A percentile compares a stretch with the other conserved stretches of the same genome.
Evolutionary conservation across 2,329 filamentous ascomycete species (phyloP).

Genomic region (Macroventuria anomochaeta): DNA sequence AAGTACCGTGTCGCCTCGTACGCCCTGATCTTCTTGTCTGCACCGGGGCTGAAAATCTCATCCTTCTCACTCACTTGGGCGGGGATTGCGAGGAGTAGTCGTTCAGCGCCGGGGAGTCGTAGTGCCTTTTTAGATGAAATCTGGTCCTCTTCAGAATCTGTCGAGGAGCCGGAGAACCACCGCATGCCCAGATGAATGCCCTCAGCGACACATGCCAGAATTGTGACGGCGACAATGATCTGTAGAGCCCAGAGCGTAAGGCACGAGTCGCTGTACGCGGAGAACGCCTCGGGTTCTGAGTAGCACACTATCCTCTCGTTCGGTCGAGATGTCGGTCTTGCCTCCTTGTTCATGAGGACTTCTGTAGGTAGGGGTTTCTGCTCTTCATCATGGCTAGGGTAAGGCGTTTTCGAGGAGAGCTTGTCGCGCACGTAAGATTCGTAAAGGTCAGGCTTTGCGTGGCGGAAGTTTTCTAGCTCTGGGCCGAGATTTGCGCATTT

Average conservation of each 20-base stretch:
- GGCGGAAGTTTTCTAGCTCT: constrained; percentile 35
- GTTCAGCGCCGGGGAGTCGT: constrained; percentile 31
- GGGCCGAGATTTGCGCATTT: constrained; percentile 34
- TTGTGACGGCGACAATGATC: constrained; percentile 34
- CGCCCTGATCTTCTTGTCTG: constrained; percentile 36
- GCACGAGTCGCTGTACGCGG: constrained; percentile 33
- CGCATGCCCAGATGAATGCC: constrained; percentile 27
- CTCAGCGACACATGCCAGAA: constrained; percentile 40
- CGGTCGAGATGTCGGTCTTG: constrained; percentile 12
- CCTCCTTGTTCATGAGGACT: constrained; percentile 26
- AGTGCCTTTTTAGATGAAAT: constrained; percentile 15
- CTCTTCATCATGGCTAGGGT: constrained; percentile 6
- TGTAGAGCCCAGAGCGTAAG: constrained; percentile 35
- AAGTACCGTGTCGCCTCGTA: constrained; percentile 30
- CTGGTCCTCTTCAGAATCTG: neutral
- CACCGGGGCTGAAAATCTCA: constrained; percentile 28
- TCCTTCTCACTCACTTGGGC: neutral
- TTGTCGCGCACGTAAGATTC: constrained; percentile 27
- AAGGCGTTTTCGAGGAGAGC: neutral
- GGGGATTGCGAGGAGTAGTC: constrained; percentile 30
- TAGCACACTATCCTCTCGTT: constrained; percentile 31
- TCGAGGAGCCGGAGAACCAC: constrained; percentile 23
- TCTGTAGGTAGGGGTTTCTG: constrained; percentile 29
- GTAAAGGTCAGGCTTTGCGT: constrained; percentile 37
- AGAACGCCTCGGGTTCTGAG: constrained; percentile 24